A percentile compares a stretch with the other conserved stretches of the same genome.
These are phyloP conservation scores for Xylaria multiplex DNA, from an alignment of 2,329 filamentous ascomycete species.

Conservation along the genomic window DNA sequence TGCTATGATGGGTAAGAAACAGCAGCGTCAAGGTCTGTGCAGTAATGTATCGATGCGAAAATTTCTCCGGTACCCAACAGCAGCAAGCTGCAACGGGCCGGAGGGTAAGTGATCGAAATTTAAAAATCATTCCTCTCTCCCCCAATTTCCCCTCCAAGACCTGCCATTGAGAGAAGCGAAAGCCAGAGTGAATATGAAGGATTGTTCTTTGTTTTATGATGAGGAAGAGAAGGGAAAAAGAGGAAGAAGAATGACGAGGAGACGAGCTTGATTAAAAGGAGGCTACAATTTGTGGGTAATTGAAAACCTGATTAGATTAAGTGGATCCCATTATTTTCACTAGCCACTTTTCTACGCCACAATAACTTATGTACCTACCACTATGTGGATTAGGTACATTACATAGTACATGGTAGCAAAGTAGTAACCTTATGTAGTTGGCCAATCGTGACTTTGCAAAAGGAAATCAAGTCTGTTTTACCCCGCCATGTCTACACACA, in stretches of 20 bases:
- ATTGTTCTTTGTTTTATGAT: conserved; percentile 57
- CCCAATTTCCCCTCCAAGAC: conserved; percentile 75
- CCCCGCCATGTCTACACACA: conserved; percentile 28
- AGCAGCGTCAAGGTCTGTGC: too few species aligned
- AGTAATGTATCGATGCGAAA: conserved; percentile 51
- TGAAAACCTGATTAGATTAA: not conserved
- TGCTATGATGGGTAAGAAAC: too few species aligned
- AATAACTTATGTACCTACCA: too few species aligned
- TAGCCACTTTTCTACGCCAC: too few species aligned
- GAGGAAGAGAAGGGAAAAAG: conserved; percentile 46
- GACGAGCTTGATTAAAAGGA: conserved; percentile 9
- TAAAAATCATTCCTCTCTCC: conserved; percentile 63
- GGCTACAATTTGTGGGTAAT: conserved; percentile 5
- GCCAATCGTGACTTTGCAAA: conserved; percentile 23
- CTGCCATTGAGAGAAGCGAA: conserved; percentile 63
- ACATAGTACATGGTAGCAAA: too few species aligned
- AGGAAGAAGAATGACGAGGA: conserved; percentile 26
- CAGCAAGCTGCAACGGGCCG: conserved; percentile 53
- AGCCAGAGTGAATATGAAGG: conserved; percentile 76
- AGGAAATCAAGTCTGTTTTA: conserved; percentile 27
- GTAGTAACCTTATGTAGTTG: not conserved
- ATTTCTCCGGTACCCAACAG: conserved; percentile 52
- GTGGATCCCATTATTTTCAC: not conserved
- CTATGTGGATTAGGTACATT: too few species aligned
- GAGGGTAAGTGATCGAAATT: conserved; percentile 68